phyloP scores from a whole-genome alignment of 306 rosid genomes.

The Rubus idaeus region DNA sequence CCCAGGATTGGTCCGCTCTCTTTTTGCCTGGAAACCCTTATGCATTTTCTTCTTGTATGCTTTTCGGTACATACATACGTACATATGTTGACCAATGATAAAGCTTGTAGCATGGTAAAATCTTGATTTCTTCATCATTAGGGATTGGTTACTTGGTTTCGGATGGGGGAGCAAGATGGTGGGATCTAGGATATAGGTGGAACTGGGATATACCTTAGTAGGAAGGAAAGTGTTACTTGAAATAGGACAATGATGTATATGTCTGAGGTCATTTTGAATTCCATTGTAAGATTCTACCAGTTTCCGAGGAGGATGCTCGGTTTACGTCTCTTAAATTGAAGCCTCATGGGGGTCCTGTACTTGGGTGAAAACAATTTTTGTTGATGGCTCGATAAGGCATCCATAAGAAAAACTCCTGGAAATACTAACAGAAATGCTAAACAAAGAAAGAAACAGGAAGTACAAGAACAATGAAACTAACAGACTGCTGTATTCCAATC shows the following conservation, averaged over 20 bases:
- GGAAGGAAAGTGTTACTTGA: too few relatives aligned
- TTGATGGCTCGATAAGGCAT: too few relatives aligned
- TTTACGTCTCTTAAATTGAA: neutral
- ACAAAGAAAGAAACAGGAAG: too few relatives aligned
- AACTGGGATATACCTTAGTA: too few relatives aligned
- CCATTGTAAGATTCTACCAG: neutral
- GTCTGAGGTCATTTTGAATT: neutral
- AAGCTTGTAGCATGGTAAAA: neutral
- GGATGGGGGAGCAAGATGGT: neutral
- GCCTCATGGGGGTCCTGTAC: too few relatives aligned
- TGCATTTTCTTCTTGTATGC: neutral
- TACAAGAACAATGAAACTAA: too few relatives aligned
- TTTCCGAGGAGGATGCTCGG: neutral
- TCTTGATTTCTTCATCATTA: constrained; percentile 6
- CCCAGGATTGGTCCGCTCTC: neutral
- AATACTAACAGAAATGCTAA: too few relatives aligned
- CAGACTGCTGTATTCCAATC: too few relatives aligned
- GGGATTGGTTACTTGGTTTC: neutral
- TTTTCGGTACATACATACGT: neutral
- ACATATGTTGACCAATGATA: neutral
- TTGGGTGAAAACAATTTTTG: too few relatives aligned
- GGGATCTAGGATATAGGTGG: too few relatives aligned
- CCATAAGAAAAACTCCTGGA: too few relatives aligned
- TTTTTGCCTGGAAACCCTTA: neutral
- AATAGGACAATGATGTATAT: too few relatives aligned